Percentiles rank a stretch among this genome's conserved stretches.
Conservation (phyloP, 495 filamentous ascomycete species). For the Pseudevernia furfuracea region DNA sequence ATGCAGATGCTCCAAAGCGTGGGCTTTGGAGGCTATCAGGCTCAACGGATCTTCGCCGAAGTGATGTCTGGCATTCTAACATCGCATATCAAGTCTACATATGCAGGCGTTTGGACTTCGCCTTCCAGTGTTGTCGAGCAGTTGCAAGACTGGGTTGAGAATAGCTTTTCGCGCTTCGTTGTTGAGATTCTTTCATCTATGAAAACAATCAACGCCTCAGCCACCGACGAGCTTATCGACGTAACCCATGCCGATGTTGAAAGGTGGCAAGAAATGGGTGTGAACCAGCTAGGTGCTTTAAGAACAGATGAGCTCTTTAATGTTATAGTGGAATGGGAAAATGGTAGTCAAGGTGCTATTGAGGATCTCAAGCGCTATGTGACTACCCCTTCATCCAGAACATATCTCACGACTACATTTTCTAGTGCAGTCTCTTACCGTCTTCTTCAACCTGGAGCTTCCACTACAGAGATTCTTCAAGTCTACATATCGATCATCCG, state of each 20-base stretch:
- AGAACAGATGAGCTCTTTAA: conserved; percentile 81
- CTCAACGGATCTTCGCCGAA: conserved; percentile 67
- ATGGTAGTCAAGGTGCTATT: conserved; percentile 63
- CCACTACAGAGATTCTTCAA: conserved; percentile 80
- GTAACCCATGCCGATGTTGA: conserved; percentile 56
- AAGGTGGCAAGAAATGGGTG: conserved; percentile 74
- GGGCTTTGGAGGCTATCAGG: conserved; percentile 65
- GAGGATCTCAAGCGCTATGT: conserved; percentile 65
- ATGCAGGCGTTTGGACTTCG: conserved; percentile 50
- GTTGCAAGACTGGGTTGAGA: conserved; percentile 63
- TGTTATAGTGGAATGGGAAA: conserved; percentile 77
- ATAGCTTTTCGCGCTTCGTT: conserved; percentile 57
- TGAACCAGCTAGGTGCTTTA: conserved; percentile 68
- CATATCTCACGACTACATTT: conserved; percentile 64
- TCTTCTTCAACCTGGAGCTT: conserved; percentile 78
- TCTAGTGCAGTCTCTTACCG: conserved; percentile 57
- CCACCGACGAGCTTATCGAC: conserved; percentile 27
- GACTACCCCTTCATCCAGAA: conserved; percentile 48
- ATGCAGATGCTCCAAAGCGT: conserved; percentile 58
- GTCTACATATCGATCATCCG: conserved; percentile 90
- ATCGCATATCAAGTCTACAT: conserved; percentile 54
- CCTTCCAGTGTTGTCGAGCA: conserved; percentile 49
- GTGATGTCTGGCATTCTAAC: conserved; percentile 65
- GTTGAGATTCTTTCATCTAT: conserved; percentile 54
- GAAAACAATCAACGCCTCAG: conserved; percentile 27